Conservation (phyloP, 2,329 filamentous ascomycete genomes). For the Colletotrichum phormii region DNA sequence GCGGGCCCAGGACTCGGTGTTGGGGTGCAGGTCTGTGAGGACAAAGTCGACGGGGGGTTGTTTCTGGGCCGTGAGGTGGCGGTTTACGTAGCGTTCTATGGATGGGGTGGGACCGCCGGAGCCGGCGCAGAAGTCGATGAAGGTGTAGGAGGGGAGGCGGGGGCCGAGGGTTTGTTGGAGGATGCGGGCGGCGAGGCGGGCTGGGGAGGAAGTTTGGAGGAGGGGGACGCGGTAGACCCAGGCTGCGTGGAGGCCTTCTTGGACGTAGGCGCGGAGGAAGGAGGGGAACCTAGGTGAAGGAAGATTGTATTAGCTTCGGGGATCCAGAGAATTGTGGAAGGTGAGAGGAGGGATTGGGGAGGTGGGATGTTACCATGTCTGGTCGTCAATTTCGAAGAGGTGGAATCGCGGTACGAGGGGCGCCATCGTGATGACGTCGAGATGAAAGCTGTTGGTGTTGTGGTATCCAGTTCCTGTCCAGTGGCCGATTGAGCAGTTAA, state of each 20-base stretch:
- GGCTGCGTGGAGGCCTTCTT: conserved; percentile 71
- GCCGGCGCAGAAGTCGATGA: conserved; percentile 82
- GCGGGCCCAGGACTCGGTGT: conserved; percentile 68
- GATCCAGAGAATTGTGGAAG: too few relatives aligned
- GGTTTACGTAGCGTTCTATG: conserved; percentile 71
- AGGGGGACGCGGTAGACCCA: conserved; percentile 72
- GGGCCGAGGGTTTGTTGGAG: conserved; percentile 63
- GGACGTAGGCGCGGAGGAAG: conserved; percentile 72
- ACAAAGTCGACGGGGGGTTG: conserved; percentile 64
- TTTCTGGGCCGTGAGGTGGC: conserved; percentile 45
- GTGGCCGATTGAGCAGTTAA: neutral
- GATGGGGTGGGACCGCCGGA: conserved; percentile 77
- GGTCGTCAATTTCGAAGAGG: conserved; percentile 76
- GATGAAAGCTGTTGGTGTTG: neutral
- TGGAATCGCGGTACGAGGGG: conserved; percentile 69
- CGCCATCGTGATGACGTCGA: conserved; percentile 50
- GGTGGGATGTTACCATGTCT: conserved; percentile 66
- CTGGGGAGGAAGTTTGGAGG: conserved; percentile 68
- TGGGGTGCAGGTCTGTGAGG: conserved; percentile 75
- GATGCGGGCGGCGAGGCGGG: conserved; percentile 68
- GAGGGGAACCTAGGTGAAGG: conserved; percentile 67
- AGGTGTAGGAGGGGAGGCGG: conserved; percentile 65
- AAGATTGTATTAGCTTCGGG: conserved; percentile 14
- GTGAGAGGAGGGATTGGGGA: neutral
- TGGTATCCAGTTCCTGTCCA: neutral